Evolutionary conservation across 257 asterid species (phyloP).

Genomic region (Salvia splendens): DNA sequence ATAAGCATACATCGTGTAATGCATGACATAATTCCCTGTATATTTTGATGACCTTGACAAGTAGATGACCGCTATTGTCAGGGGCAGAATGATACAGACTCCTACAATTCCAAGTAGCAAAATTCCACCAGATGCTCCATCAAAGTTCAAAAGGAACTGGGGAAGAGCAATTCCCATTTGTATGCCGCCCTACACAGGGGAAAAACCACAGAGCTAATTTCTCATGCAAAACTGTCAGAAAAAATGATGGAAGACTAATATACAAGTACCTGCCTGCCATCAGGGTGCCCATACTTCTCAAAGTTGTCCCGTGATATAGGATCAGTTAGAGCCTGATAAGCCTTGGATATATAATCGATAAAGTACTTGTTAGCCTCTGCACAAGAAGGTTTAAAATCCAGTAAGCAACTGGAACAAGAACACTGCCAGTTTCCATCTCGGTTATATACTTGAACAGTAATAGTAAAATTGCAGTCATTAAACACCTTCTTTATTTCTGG

Average conservation of each 20-base stretch:
- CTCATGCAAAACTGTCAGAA: slow-evolving; percentile 26
- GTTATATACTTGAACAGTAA: slow-evolving; percentile 21
- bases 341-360: slow-evolving; percentile 89
- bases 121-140: slow-evolving; percentile 95
- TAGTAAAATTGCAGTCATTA: slow-evolving; percentile 34
- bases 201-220: slow-evolving; percentile 20
- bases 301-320: slow-evolving; percentile 94
- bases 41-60: slow-evolving; percentile 92
- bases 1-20: slow-evolving; percentile 84
- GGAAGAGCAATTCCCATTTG: slow-evolving; percentile 99
- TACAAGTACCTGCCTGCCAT: slow-evolving; percentile 91
- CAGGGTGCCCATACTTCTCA: slow-evolving; percentile 99
- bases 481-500: slow-evolving; percentile 89
- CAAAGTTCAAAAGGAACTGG: slow-evolving; percentile 81
- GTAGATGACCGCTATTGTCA: slow-evolving; percentile 86
- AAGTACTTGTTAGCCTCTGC: slow-evolving; percentile 94
- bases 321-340: slow-evolving; percentile 98
- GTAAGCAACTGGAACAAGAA: slow-evolving; percentile 29
- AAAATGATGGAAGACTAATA: slow-evolving; percentile 25
- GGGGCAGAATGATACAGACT: slow-evolving; percentile 85
- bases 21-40: slow-evolving; percentile 99
- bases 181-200: slow-evolving; percentile 76
- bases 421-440: slow-evolving; percentile 18
- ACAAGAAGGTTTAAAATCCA: slow-evolving; percentile 33
- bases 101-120: slow-evolving; percentile 96